Base-by-base conservation (phyloP, 257 asterid genomes). In the Capsicum chinense region DNA sequence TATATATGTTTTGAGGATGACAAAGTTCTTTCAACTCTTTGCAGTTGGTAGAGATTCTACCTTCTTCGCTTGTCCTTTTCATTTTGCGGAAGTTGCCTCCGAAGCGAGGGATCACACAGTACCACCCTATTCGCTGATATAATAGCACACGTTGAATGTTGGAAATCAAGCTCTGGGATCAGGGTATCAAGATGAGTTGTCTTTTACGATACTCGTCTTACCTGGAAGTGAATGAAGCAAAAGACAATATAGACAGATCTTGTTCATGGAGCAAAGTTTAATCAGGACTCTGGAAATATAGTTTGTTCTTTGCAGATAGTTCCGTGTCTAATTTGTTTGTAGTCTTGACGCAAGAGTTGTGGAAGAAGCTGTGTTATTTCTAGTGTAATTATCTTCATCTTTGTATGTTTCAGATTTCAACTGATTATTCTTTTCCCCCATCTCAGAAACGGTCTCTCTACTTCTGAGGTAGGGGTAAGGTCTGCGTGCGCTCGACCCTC, bases 41-140 rank as follows among this genome's bases (percentile, higher is more conserved):
- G 79, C 97, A 95, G 98, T 89, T 95, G 60, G 97, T 91, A 87
- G 99, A 95, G 89, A 93, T 95, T 86, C 69, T 94, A 83, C 99
- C 99, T 19, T 95, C 99, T 63, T 89, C 97, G 1, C 97, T 95
- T 13, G 97, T 95, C 74, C 99, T 95, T 88, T 95, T 94, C 92
- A 95, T 95, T 85, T 88, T 95, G 95, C 88, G 99, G 90, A 95
- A 95, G 90, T 83, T 95, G 90, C 99, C 99, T 69, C 99, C 99
- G 19, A 95, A 92, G 84, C 97, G 98, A 33, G 95, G 97, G 63
- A 90, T 93, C 85, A 94, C 97, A 14, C 98, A 95, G 21, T 95
- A 95, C 90, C 99, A 94, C 87, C 97, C 97, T 48, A 94, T 95
- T 83, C 97, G 93, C 89, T 93, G 91, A 92, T 60, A 59, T 14